phyloP scores from a whole-genome alignment of 371 early-diverging fungal genomes.

The Conidiobolus incongruus region DNA sequence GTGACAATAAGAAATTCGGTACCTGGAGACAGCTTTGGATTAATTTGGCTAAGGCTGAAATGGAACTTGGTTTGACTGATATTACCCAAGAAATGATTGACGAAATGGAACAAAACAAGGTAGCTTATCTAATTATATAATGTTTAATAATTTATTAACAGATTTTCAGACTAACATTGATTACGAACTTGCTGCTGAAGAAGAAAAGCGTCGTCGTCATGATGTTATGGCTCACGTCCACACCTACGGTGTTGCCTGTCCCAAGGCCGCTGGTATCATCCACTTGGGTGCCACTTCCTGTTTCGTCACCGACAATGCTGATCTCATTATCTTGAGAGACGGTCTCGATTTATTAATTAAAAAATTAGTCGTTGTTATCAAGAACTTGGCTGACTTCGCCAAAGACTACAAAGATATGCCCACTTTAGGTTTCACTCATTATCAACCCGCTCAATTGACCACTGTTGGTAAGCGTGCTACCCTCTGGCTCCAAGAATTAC shows the following conservation, averaged over 20 bases:
- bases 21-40: conserved; percentile 94
- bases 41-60: conserved; percentile 79
- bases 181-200: conserved; percentile 66
- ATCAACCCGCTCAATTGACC: conserved; percentile 94
- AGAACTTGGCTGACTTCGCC: conserved; percentile 60
- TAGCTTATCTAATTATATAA: conserved; percentile 4
- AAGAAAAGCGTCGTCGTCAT: conserved; percentile 87
- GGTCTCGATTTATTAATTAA: conserved; percentile 75
- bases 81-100: conserved; percentile 71
- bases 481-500: conserved; percentile 83
- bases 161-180: conserved; percentile 17
- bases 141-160: neutral
- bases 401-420: conserved; percentile 60
- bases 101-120: conserved; percentile 72
- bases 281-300: conserved; percentile 96
- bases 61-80: conserved; percentile 66
- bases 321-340: conserved; percentile 84
- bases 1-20: conserved; percentile 77
- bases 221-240: conserved; percentile 98
- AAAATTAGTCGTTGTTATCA: conserved; percentile 66
- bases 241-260: conserved; percentile 78
- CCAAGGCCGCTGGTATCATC: conserved; percentile 83
- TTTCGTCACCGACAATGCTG: conserved; percentile 93
- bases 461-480: conserved; percentile 96
- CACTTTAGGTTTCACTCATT: conserved; percentile 93